phyloP scores from a whole-genome alignment of 495 filamentous ascomycete species.

The Penicillium pancosmium region DNA sequence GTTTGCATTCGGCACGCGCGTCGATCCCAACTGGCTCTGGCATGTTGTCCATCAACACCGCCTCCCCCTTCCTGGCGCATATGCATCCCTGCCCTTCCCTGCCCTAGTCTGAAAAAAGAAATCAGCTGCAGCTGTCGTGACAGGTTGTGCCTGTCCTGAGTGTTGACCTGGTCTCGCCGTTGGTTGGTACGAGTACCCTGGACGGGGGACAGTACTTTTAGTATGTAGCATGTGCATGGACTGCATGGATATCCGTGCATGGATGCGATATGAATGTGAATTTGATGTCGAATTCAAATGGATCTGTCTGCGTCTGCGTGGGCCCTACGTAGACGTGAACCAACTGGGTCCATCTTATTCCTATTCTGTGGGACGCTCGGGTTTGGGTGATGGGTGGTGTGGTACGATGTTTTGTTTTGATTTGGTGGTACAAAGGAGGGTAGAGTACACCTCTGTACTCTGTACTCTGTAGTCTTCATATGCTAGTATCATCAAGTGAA shows the following conservation, averaged over 20 bases:
- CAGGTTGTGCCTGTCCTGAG: slow-evolving; percentile 5
- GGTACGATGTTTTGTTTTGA: too few relatives aligned
- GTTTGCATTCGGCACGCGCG: slow-evolving; percentile 25
- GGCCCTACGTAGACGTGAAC: too few relatives aligned
- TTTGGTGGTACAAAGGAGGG: too few relatives aligned
- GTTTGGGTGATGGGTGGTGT: too few relatives aligned
- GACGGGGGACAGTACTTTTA: neutral
- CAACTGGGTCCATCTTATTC: too few relatives aligned
- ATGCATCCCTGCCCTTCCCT: slow-evolving; percentile 13
- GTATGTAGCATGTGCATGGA: neutral
- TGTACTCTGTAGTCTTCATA: too few relatives aligned
- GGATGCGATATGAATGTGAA: too few relatives aligned
- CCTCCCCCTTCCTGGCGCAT: slow-evolving; percentile 38
- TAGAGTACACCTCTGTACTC: too few relatives aligned
- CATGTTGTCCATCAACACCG: slow-evolving; percentile 36
- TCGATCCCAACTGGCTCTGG: slow-evolving; percentile 27
- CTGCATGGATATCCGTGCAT: neutral
- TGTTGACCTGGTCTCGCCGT: neutral
- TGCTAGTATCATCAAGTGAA: too few relatives aligned
- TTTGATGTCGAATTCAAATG: too few relatives aligned
- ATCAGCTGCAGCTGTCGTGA: slow-evolving; percentile 5
- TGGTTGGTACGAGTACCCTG: neutral
- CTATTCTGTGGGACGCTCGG: too few relatives aligned
- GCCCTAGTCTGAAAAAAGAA: slow-evolving; percentile 11
- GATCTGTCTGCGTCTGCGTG: too few relatives aligned